Evolutionary conservation across 768 basidiomycete species (phyloP), one percentile per base, ranked within the genome.

Genomic region (Collybia mongolica): DNA sequence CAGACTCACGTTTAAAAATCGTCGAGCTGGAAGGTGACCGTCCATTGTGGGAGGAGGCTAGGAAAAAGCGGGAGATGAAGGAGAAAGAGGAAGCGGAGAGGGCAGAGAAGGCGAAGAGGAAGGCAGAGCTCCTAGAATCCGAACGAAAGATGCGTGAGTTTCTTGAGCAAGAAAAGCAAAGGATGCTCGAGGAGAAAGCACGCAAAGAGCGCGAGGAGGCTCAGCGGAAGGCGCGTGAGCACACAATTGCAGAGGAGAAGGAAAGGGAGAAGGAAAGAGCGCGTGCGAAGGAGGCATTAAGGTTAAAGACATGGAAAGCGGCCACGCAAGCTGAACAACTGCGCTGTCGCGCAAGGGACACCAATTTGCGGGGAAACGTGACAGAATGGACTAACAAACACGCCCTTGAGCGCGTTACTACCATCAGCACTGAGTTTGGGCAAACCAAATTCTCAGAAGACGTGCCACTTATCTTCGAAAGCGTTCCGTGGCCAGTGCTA

Each of bases 391-490:
- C n/a, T 20, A 38, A 52, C n/a, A 23, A 22, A 23, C 20, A 15
- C 11, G 50, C 44, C 17, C 18, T 52, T 1, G 35, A n/a, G 14
- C 50, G 44, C 14, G 45, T 52, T 41, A 46, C 5, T 5, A 4
- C 15, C 20, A 12, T 52, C 8, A 19, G 19, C 6, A 56, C 51
- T 19, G 54, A 61, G 19, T 59, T 61, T 28, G 59, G 59, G 14
- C 44, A 37, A 14, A 40, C 46, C 39, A 60, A 56, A 41, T 62
- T 63, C 48, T 60, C 62, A 12, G 60, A 65, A 46, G 26, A 45
- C 18, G 48, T 54, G 39, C 63, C 59, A 12, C 48, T 59, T 40
- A 58, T 52, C 39, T 46, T 54, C 11, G 26, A 18, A 17, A 52
- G 39, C 17, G 37, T 63, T 36, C 62, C 62, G 3, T 60, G 59